Base-by-base conservation (phyloP, 2,329 filamentous ascomycete genomes). In the Sarocladiaceae sp. region DNA sequence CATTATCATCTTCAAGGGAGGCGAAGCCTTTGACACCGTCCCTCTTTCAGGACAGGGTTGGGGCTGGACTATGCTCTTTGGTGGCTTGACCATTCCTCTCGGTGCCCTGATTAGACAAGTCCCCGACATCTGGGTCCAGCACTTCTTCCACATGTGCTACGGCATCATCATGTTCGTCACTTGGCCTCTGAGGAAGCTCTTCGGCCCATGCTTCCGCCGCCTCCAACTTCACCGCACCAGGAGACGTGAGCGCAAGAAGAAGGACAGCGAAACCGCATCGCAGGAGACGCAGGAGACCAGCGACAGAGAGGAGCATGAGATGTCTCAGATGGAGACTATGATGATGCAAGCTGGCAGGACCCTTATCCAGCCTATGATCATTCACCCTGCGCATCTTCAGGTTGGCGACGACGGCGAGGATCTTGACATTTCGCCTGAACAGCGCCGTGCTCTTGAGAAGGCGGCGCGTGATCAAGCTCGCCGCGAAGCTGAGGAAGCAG, bases 1-100 rank as follows among this genome's bases (percentile, higher is more conserved):
- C n/a, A 65, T 87, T 65, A 90, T 90, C 61, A 75, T 90, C 54
- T 86, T 87, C 59, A 77, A 87, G 54, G 87, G 86, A 56, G 84
- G 86, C 6, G 70, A 75, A 25, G 86, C 85, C 0, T 88, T 90
- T 62, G 79, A 82, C 11, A 83, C 86, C 1, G 69, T 68, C 7
- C 75, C 74, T 1, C 73, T 89, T 52, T 78, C 78, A n/a, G 83
- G 80, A 20, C 67, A 76, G 5, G 82, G 88, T 56, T 90, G 87
- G 87, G 86, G 74, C 6, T 83, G 85, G 68, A 87, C 84, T 28
- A 72, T 90, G 52, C 75, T 88, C 1, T 77, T 90, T 25, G 87
- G 87, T 25, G 71, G 80, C 18, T 62, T 90, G 12, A 85, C 84
- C 0, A 70, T 90, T n/a, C 85, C 85, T 0, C 71, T 89, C 72